Base-by-base conservation (phyloP, 2,329 filamentous ascomycete species). In the Claviceps pazoutovae region DNA sequence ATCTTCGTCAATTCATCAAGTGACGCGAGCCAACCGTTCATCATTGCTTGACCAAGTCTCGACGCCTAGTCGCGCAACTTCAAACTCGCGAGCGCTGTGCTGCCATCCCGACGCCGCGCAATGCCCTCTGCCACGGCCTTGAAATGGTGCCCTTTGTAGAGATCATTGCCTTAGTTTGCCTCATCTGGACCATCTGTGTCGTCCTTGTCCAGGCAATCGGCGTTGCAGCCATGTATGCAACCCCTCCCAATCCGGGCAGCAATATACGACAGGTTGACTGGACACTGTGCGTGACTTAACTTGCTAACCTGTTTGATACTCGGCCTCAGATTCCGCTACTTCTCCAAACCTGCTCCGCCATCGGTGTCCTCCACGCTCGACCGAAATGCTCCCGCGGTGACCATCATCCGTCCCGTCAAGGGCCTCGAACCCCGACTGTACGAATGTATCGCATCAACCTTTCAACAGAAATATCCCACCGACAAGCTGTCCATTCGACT, bases 341-440 rank as follows among this genome's bases (percentile, higher is more conserved):
- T 78, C 63, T 78, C 77, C 0, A 67, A 65, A 1, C 70, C 67
- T 3, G 74, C 74, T 2, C 61, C 64, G n/a, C 66, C 71, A 5
- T 70, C 78, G 5, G 63, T 76, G 16, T 80, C 79, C 3, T 68
- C 79, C 1, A 66, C 65, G 0, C 67, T 83, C 1, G 66, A 68
- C 4, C 61, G 69, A 42, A 64, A 76, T 57, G 73, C 88, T 3
- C 91, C 90, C 16, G 83, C 88, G 69, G 77, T 98, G 60, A 97
- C 93, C 36, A 78, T 95, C 55, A 89, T 98, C 58, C 86, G 93
- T 2, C 94, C 93, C 0, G 84, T 95, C 57, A 97, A 96, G 69
- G 93, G 90, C 55, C 75, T 95, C 52, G 93, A 97, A 65, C 86
- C 89, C 4, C 80, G 82, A 57, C 80, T 97, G 23, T 95, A 95